Conservation (phyloP, 768 basidiomycete genomes). For the Daedaleopsis sinensis region DNA sequence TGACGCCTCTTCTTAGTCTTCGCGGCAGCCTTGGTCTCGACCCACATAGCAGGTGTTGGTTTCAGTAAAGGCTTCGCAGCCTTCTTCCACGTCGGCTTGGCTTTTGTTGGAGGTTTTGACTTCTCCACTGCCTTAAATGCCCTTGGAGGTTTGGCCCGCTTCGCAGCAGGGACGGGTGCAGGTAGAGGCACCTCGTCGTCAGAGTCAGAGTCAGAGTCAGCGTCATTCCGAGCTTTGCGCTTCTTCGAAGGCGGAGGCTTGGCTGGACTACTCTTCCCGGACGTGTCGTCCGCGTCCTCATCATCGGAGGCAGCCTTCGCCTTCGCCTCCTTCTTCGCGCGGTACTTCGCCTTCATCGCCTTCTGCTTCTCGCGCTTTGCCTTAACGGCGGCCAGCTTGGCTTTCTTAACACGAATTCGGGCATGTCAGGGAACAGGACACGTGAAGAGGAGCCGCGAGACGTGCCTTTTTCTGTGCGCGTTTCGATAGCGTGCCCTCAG, state of each 20-base stretch:
- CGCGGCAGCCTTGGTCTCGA: neutral
- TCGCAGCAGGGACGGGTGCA: conserved; percentile 12
- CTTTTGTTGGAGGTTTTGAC: neutral
- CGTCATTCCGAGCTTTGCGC: conserved; percentile 18
- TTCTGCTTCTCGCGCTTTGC: conserved; percentile 54
- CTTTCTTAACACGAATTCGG: conserved; percentile 40
- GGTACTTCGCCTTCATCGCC: conserved; percentile 43
- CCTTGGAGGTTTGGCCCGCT: conserved; percentile 23
- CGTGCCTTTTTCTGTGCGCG: conserved; percentile 65
- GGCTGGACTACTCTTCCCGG: neutral
- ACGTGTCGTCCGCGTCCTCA: neutral
- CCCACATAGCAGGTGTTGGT: neutral
- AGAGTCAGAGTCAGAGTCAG: neutral
- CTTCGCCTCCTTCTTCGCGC: conserved; percentile 28
- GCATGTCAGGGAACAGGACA: neutral
- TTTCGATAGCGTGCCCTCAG: conserved; percentile 46
- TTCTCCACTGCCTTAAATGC: neutral
- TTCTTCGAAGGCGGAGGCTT: conserved; percentile 22
- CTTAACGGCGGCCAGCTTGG: conserved; percentile 45
- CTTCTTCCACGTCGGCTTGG: conserved; percentile 3
- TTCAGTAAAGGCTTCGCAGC: neutral
- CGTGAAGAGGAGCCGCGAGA: neutral
- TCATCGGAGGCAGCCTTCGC: conserved; percentile 5
- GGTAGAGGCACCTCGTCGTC: neutral
- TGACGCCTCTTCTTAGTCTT: conserved; percentile 14